phyloP scores from a whole-genome alignment of 169 alveolate species.

The Cryptosporidium ryanae region DNA sequence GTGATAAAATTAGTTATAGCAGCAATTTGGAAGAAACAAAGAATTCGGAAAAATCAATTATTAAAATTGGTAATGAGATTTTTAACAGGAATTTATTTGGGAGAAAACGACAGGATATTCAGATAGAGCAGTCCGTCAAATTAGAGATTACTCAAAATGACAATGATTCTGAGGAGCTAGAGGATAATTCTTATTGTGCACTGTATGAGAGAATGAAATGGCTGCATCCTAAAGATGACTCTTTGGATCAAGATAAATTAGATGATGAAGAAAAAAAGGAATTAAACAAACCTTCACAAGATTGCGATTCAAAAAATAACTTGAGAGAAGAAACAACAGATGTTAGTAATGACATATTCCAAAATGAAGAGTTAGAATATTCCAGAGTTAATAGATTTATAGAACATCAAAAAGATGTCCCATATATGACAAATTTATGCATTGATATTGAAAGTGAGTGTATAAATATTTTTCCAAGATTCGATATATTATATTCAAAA shows the following conservation, averaged over 20 bases:
- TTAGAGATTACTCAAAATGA: constrained; percentile 38
- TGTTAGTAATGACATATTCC: too few relatives aligned
- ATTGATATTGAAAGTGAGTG: constrained; percentile 26
- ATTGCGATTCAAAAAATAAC: background rate
- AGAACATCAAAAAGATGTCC: constrained; percentile 2
- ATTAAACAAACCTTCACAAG: background rate
- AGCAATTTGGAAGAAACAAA: background rate
- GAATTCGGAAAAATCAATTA: constrained; percentile 12
- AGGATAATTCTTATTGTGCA: constrained; percentile 32
- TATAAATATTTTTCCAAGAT: constrained; percentile 42
- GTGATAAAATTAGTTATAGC: constrained; percentile 43
- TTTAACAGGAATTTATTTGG: constrained; percentile 26
- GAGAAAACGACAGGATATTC: constrained; percentile 55
- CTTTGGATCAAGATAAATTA: background rate
- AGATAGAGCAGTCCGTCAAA: constrained; percentile 45
- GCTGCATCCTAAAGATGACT: constrained; percentile 13
- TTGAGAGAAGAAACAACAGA: too few relatives aligned
- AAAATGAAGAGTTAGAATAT: too few relatives aligned
- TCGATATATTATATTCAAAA: constrained; percentile 45
- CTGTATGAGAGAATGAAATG: constrained; percentile 42
- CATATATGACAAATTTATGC: constrained; percentile 20
- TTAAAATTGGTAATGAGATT: constrained; percentile 35
- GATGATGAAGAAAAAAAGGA: background rate
- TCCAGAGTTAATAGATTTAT: background rate
- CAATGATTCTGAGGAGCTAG: constrained; percentile 9